Evolutionary conservation across 208 protist genomes (phyloP), one percentile per base, ranked within the genome.

Genomic region (Acanthamoeba polyphaga): DNA sequence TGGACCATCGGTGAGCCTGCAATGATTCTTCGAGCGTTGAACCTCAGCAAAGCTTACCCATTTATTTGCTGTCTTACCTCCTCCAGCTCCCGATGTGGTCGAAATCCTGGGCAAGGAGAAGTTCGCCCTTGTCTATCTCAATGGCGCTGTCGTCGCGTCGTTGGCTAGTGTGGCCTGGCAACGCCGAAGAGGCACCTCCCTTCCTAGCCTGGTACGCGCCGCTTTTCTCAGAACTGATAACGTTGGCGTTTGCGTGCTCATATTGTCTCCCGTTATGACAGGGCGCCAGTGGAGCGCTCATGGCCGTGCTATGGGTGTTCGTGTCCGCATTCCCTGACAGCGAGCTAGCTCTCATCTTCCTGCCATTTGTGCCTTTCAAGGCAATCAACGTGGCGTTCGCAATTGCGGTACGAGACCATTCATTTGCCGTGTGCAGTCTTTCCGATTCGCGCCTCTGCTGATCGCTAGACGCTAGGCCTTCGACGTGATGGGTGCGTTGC

Each of bases 301-400:
- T 85, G 78, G 78, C 78, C 4, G 49, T 60, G 78, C 78, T 85
- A 6, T 85, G 78, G 78, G 78, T 85, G 46, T 85, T 85, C n/a
- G 78, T 85, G 38, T 85, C 78, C 10, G 78, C 78, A 7, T 85
- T 85, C 49, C 78, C 78, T 8, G 78, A 85, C n/a, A 51, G 27
- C 27, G 8, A 85, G 49, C 38, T 85, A 19, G 78, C 78, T 27
- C 78, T 85, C 46, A 85, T 85, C 78, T 85, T 85, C n/a, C 78
- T 85, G 17, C 78, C 78, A 13, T 85, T 85, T 32, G 29, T 85
- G 19, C 78, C 78, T 43, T 38, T 85, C 49, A 29, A 24, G 49
- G 49, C 46, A 13, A 85, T 85, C 46, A 29, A n/a, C 49, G 3
- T 85, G 38, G 78, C 78, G 24, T 38, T 34, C 12, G 78, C 46